Evolutionary conservation across 225 moss, liverwort and hornwort species (phyloP), one percentile per base, ranked within the genome.

Genomic region (Physcomitrellopsis africana): DNA sequence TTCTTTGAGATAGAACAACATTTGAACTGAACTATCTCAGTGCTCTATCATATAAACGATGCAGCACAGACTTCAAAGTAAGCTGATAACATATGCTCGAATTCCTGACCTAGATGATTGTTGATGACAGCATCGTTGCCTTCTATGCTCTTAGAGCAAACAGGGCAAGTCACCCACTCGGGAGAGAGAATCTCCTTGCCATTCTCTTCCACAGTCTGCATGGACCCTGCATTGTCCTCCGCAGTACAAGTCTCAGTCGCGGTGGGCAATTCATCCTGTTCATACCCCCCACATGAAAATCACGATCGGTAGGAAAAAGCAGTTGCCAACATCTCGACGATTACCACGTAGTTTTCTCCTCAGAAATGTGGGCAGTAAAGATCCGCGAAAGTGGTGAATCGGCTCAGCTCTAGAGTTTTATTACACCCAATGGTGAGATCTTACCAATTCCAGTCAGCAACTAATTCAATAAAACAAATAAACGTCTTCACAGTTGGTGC

Each of bases 91-190:
- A 65, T 47, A 15, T 42, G 51, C 70, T 67, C 60, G 51, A 80
- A 69, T 37, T 53, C 55, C 87, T 79, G 63, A 97, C 96, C 96
- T 74, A 91, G 65, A 80, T 93, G 92, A 57, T 41, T 77, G 67
- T 91, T 97, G 62, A 90, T 91, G 24, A 83, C 75, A 15, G 60
- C 77, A 29, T 83, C 85, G 58, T 81, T 82, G 72, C 86, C 88
- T 73, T 83, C 76, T 18, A 92, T 86, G 81, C 89, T 91, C 80
- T 87, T 96, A 41, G 73, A 73, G 78, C 94, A 94, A 70, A 91
- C 80, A 60, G 94, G 92, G 79, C 92, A 94, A 53, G 77, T 82
- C 65, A 94, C 92, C 90, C 90, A 95, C 57, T 82, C 85, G 24
- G 51, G 59, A 64, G 68, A 62, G 60, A 70, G 62, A 68, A 80